These are phyloP conservation scores for Fragaria ananassa DNA, from an alignment of 306 rosid species.

Conservation along the genomic window DNA sequence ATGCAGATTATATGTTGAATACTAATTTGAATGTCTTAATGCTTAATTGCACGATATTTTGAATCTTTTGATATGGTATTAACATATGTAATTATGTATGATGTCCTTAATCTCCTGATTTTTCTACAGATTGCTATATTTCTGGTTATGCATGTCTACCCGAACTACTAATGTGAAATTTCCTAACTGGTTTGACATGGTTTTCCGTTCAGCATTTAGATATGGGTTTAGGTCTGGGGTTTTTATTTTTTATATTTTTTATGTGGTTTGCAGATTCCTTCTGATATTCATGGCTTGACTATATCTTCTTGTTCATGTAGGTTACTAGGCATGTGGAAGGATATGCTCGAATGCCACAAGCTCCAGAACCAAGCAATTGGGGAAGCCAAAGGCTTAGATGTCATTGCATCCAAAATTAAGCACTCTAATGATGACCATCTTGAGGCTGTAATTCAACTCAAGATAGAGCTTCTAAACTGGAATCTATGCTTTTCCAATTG, in stretches of 20 bases:
- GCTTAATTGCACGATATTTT: not conserved
- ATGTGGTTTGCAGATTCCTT: not conserved
- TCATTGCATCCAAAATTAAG: conserved; percentile 32
- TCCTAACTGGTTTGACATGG: not conserved
- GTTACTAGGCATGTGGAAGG: conserved; percentile 72
- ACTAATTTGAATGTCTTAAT: not conserved
- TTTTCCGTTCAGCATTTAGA: not conserved
- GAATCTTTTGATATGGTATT: not conserved
- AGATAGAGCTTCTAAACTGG: conserved; percentile 65
- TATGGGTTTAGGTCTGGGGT: not conserved
- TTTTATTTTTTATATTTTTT: not conserved
- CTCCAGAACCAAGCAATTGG: conserved; percentile 43
- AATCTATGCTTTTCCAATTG: conserved; percentile 56
- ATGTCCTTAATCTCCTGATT: not conserved
- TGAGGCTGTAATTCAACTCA: conserved; percentile 58
- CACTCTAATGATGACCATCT: conserved; percentile 33
- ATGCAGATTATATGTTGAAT: not conserved
- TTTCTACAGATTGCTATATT: not conserved
- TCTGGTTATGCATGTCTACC: not conserved
- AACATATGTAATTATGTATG: not conserved
- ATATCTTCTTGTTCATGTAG: conserved; percentile 28
- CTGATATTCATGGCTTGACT: not conserved
- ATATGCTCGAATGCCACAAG: conserved; percentile 67
- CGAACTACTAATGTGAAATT: not conserved
- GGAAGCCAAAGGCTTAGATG: conserved; percentile 42